Base-by-base conservation (phyloP, 306 rosid species). In the Prunus armeniaca region DNA sequence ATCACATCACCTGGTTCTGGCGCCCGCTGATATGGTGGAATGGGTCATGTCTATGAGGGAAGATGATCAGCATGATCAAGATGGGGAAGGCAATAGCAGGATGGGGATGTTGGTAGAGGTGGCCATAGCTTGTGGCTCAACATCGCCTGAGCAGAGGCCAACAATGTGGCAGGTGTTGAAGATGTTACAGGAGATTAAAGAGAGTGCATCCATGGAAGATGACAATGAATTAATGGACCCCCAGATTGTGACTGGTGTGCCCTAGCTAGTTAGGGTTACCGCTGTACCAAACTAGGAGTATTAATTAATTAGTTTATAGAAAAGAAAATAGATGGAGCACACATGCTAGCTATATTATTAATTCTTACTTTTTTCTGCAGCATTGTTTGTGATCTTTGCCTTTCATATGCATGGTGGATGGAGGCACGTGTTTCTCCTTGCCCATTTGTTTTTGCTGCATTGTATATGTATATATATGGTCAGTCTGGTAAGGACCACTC, bases 161-260 rank as follows among this genome's bases (percentile, higher is more conserved):
- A 88, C 93, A 20, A 89, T 91, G 98, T 89, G 98, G 97, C 93
- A 89, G 86, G 98, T 93, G 80, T 83, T 93, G 90, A 93, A 91
- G 89, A 91, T 89, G 97, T 84, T 93, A 67, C 98, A 89, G 72
- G 97, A 93, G 86, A 88, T 93, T 80, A 93, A 93, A 82, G 90
- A 89, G 68, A 78, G 78, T 69, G 90, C 83, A 18, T 74, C 88
- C 41, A 76, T 77, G 82, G 93, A 85, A 77, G 43, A 34, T 78
- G 89, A 88, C 5, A 45, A 38, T 28, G 77, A 73, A 63, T 24
- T 71, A n/a, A 47, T 81, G 74, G 91, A 81, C 64, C 87, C n/a
- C 18, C 83, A 41, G 52, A 47, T 47, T 12, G 52, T 47, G 50
- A 22, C 67, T 63, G 71, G 45, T 61, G n/a, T 62, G 60, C 38